phyloP scores from a whole-genome alignment of 441 rosid species.

The Dalechampia spathulata region DNA sequence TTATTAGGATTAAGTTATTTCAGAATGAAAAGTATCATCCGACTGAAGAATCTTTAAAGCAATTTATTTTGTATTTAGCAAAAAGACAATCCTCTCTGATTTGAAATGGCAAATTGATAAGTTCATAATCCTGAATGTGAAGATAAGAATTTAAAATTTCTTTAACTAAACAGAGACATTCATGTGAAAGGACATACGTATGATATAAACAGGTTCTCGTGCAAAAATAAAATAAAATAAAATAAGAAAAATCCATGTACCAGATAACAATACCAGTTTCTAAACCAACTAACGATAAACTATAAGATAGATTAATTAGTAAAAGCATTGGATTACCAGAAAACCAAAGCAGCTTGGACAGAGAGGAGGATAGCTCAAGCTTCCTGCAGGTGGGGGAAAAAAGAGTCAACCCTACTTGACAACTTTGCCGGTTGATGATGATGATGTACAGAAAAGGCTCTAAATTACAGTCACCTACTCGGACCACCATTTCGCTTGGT shows the following conservation, averaged over 20 bases:
- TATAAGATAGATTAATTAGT: conserved; percentile 17
- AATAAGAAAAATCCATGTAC: background rate
- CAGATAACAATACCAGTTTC: conserved; percentile 16
- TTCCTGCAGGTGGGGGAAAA: conserved; percentile 16
- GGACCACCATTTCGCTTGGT: conserved; percentile 11
- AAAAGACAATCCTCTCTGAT: too few species aligned
- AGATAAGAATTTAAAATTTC: background rate
- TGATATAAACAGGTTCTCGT: conserved; percentile 22
- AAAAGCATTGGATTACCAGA: conserved; percentile 15
- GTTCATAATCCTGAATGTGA: too few species aligned
- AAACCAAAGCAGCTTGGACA: background rate
- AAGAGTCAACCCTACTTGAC: conserved; percentile 24
- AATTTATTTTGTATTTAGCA: too few species aligned
- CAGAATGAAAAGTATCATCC: too few species aligned
- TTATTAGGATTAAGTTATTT: too few species aligned
- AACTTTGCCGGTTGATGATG: conserved; percentile 19
- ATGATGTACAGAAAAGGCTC: conserved; percentile 21
- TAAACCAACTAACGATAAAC: conserved; percentile 11
- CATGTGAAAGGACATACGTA: conserved; percentile 12
- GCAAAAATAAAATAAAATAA: conserved; percentile 1
- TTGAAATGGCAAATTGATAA: too few species aligned
- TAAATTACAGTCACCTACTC: conserved; percentile 15
- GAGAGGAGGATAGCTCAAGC: conserved; percentile 1
- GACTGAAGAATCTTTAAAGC: too few species aligned
- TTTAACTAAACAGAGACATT: conserved; percentile 16